A percentile compares a stretch with the other conserved stretches of the same genome.
phyloP scores from a whole-genome alignment of 306 rosid species.

The Lupinus albus region DNA sequence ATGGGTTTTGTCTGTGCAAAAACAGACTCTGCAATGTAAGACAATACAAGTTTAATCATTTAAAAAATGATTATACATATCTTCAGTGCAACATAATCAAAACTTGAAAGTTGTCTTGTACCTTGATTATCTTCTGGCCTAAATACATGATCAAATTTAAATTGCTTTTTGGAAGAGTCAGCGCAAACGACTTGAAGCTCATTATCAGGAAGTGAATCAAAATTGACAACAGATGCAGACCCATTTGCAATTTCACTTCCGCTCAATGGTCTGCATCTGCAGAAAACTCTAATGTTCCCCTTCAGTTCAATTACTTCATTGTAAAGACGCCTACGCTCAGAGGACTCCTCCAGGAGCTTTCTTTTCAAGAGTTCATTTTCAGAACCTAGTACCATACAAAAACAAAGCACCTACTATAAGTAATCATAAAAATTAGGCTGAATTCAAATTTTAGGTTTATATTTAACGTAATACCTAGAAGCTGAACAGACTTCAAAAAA shows the following conservation, averaged over 20 bases:
- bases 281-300: conserved; percentile 93
- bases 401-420: background rate
- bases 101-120: conserved; percentile 35
- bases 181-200: conserved; percentile 81
- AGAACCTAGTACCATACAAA: conserved; percentile 55
- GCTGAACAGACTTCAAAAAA: conserved; percentile 61
- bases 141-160: conserved; percentile 87
- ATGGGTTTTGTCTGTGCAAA: conserved; percentile 81
- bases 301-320: conserved; percentile 90
- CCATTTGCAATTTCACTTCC: conserved; percentile 62
- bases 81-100: conserved; percentile 15
- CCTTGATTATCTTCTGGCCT: conserved; percentile 88
- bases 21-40: conserved; percentile 64
- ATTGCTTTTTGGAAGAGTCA: conserved; percentile 89
- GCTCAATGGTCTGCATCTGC: conserved; percentile 92
- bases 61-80: background rate
- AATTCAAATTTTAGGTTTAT: conserved; percentile 24
- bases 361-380: conserved; percentile 74
- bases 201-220: conserved; percentile 70
- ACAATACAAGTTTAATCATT: conserved; percentile 3
- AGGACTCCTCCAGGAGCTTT: conserved; percentile 66
- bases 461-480: conserved; percentile 56
- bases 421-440: background rate
- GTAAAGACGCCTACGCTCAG: conserved; percentile 78
- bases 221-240: conserved; percentile 59